Conservation (phyloP, 139 green algal species). For the Deuterostichococcus epilithicus region DNA sequence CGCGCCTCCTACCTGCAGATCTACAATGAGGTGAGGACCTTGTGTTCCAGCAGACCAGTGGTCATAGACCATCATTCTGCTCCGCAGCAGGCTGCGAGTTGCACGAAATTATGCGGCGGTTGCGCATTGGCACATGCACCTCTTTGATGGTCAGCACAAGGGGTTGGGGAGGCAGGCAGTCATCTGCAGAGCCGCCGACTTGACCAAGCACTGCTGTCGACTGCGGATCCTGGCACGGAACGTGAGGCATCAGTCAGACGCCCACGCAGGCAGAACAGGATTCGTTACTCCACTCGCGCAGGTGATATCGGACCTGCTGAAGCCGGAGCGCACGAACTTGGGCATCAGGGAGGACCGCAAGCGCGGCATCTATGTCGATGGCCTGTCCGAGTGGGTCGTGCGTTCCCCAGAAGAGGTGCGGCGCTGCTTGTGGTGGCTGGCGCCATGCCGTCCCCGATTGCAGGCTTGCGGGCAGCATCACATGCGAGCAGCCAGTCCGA, state of each 20-base stretch:
- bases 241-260: not conserved
- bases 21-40: conserved; percentile 86
- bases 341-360: conserved; percentile 84
- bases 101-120: too few relatives aligned
- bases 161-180: too few relatives aligned
- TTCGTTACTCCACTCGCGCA: conserved; percentile 9
- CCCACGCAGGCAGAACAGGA: too few relatives aligned
- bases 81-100: too few relatives aligned
- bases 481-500: not conserved
- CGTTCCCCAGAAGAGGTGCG: conserved; percentile 59
- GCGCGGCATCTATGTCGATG: conserved; percentile 84
- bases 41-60: not conserved
- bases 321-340: conserved; percentile 81
- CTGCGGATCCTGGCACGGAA: too few relatives aligned
- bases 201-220: too few relatives aligned
- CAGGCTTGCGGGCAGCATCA: conserved; percentile 1
- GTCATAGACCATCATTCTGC: too few relatives aligned
- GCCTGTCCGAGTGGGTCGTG: conserved; percentile 94
- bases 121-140: too few relatives aligned
- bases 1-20: conserved; percentile 94
- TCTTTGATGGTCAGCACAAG: too few relatives aligned
- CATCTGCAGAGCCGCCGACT: too few relatives aligned
- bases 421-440: not conserved
- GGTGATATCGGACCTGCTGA: conserved; percentile 90
- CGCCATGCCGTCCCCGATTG: not conserved